Percentiles rank a stretch among this genome's conserved stretches.
Evolutionary conservation across 1,284 basidiomycete species (phyloP).

Genomic region (Flammula alnicola): DNA sequence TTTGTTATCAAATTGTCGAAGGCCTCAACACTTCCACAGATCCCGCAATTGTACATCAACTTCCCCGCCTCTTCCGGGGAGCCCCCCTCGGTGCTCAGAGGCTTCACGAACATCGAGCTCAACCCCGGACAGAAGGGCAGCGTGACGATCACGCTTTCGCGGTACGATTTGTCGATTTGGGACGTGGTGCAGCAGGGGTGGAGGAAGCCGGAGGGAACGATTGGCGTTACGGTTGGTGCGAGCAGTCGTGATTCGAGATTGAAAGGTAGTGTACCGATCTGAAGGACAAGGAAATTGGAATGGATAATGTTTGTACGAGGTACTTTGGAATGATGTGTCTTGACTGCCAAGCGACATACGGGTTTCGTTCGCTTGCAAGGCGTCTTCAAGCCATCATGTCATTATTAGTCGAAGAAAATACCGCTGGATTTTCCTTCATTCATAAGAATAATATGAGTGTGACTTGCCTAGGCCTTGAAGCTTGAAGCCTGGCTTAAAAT

Average conservation of each 20-base stretch:
- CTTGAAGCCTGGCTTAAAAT: too few species aligned
- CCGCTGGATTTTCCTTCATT: too few species aligned
- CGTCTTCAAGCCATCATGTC: too few species aligned
- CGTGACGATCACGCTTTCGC: slow-evolving; percentile 62
- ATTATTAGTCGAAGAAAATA: too few species aligned
- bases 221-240: slow-evolving; percentile 51
- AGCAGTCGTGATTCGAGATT: slow-evolving; percentile 53
- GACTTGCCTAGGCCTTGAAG: too few species aligned
- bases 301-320: too few species aligned
- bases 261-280: too few species aligned
- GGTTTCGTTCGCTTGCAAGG: too few species aligned
- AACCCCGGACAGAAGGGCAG: slow-evolving; percentile 48
- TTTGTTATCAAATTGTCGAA: slow-evolving; percentile 1
- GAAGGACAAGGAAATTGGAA: too few species aligned
- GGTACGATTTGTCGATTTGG: slow-evolving; percentile 69
- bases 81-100: slow-evolving; percentile 66
- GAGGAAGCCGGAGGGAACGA: slow-evolving; percentile 50
- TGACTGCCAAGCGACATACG: too few species aligned
- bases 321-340: too few species aligned
- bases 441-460: too few species aligned
- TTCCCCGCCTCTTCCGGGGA: slow-evolving; percentile 59
- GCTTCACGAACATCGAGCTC: slow-evolving; percentile 65
- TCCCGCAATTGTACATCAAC: slow-evolving; percentile 70
- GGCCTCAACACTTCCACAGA: slow-evolving; percentile 36
- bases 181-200: slow-evolving; percentile 57